Conservation (phyloP, 164 flowering plant species). For the Vitis vinifera region DNA sequence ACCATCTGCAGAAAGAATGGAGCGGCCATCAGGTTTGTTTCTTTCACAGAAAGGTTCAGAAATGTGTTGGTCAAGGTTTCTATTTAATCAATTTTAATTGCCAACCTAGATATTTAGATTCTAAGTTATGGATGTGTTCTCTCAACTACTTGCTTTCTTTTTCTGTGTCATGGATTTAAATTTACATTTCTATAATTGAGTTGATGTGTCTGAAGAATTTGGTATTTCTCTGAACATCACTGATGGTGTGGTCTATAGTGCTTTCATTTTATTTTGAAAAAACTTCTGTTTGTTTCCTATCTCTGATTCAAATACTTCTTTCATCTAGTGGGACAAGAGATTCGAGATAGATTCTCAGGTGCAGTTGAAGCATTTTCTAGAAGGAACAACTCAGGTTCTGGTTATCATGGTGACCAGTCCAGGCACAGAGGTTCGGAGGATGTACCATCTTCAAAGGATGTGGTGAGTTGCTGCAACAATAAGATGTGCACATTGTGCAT, state of each 20-base stretch:
- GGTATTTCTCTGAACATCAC: no score
- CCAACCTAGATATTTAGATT: not conserved
- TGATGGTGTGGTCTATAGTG: not conserved
- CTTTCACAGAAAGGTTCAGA: not conserved
- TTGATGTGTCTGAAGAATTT: no score
- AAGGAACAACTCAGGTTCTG: constrained; percentile 28
- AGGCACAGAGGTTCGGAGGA: constrained; percentile 42
- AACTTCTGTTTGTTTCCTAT: no score
- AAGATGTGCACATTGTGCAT: no score
- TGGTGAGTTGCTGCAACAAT: constrained; percentile 27
- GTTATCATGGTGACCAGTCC: constrained; percentile 30
- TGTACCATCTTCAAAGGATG: constrained; percentile 53
- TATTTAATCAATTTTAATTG: not conserved
- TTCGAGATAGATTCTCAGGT: constrained; percentile 43
- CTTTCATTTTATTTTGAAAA: not conserved
- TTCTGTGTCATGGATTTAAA: no score
- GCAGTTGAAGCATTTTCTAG: constrained; percentile 47
- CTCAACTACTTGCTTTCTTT: not conserved
- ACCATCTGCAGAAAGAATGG: constrained; percentile 52
- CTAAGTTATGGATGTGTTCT: not conserved
- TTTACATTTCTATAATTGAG: no score
- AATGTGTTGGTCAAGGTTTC: not conserved
- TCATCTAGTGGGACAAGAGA: constrained; percentile 30
- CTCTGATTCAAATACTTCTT: not conserved
- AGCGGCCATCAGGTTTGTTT: constrained; percentile 49